Conservation (phyloP, 441 rosid genomes). For the Pelargonium cotyledonis region DNA sequence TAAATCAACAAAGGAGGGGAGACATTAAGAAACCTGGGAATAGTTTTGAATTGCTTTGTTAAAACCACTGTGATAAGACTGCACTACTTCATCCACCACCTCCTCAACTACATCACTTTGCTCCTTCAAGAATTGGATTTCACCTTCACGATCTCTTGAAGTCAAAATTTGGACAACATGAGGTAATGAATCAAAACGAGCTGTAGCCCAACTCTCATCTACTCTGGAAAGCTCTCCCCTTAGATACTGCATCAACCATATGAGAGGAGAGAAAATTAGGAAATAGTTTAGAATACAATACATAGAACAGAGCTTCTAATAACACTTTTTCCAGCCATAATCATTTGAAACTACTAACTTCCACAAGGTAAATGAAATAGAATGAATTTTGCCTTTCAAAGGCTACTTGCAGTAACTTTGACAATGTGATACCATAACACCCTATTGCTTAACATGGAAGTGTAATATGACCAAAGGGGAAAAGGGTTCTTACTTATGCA, state of each 20-base stretch:
- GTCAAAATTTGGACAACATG: constrained; percentile 94
- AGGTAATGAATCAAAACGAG: constrained; percentile 97
- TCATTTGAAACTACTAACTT: neutral
- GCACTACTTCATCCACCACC: constrained; percentile 97
- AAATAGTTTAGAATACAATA: constrained; percentile 7
- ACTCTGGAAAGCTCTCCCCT: constrained; percentile 71
- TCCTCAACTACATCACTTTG: constrained; percentile 95
- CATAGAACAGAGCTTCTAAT: neutral
- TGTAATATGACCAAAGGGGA: too few species aligned
- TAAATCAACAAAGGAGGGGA: neutral
- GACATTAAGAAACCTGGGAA: constrained; percentile 66
- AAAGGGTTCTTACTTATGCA: too few species aligned
- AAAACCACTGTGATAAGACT: constrained; percentile 90
- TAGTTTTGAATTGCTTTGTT: constrained; percentile 98
- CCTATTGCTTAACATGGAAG: too few species aligned
- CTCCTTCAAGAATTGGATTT: constrained; percentile 64
- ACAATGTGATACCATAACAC: neutral
- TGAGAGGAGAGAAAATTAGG: constrained; percentile 24
- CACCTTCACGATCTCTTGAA: constrained; percentile 88
- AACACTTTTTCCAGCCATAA: neutral
- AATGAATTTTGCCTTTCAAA: neutral
- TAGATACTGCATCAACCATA: constrained; percentile 55
- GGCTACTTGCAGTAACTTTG: constrained; percentile 1
- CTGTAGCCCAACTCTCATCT: constrained; percentile 80
- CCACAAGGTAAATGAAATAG: neutral